These are phyloP conservation scores for Aspergillus phoenicis DNA, from an alignment of 2,329 filamentous ascomycete genomes.

Conservation along the genomic window DNA sequence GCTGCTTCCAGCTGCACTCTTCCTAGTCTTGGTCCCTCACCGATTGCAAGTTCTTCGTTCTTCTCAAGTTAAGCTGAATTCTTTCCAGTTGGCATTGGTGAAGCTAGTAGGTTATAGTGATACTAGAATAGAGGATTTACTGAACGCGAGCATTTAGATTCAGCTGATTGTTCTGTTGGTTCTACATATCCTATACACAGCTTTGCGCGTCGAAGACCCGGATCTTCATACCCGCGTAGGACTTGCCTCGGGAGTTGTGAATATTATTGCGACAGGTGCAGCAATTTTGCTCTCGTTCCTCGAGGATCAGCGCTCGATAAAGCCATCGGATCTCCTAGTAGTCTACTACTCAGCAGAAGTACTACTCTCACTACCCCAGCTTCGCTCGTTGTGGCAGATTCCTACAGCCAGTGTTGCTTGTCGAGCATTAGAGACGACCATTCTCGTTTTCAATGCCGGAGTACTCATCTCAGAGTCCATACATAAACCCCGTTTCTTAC, in stretches of 20 bases:
- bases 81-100: neutral
- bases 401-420: neutral
- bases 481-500: neutral
- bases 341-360: neutral
- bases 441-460: neutral
- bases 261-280: neutral
- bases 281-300: neutral
- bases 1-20: slow-evolving; percentile 25
- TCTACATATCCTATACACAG: neutral
- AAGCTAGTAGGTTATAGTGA: neutral
- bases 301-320: neutral
- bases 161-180: neutral
- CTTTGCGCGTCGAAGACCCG: neutral
- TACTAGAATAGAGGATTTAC: neutral
- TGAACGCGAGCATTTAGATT: neutral
- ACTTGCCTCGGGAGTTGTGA: neutral
- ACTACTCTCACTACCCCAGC: neutral
- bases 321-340: neutral
- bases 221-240: neutral
- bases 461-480: neutral
- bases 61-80: neutral
- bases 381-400: neutral
- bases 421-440: neutral
- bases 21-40: slow-evolving; percentile 21
- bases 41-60: slow-evolving; percentile 22